phyloP scores from a whole-genome alignment of 352 stramenopile species.

The Globisporangium acanthophoron region DNA sequence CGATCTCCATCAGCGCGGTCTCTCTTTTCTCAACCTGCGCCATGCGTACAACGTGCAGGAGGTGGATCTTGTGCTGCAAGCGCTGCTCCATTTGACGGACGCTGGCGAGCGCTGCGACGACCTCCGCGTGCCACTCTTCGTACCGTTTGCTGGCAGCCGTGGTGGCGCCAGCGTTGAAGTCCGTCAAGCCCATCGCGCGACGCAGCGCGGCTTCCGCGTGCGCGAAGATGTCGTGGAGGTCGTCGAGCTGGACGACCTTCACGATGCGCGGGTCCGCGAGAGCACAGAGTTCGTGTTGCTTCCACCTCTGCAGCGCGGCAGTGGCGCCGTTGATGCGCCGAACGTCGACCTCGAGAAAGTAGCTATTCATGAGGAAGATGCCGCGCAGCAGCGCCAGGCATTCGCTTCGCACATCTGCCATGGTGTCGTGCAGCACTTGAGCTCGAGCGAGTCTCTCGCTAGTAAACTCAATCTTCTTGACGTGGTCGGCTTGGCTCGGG shows the following conservation, averaged over 20 bases:
- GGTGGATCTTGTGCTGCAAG: conserved; percentile 27
- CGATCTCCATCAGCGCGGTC: conserved; percentile 25
- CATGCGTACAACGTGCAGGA: conserved; percentile 28
- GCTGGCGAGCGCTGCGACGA: conserved; percentile 20
- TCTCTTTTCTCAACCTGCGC: conserved; percentile 28
- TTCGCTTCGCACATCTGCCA: conserved; percentile 33
- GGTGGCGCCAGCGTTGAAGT: conserved; percentile 35
- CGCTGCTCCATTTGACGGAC: conserved; percentile 27
- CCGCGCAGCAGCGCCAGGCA: conserved; percentile 34
- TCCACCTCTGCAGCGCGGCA: conserved; percentile 24
- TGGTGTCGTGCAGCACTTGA: conserved; percentile 33
- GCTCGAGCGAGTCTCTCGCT: conserved; percentile 22
- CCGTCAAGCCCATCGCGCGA: conserved; percentile 34
- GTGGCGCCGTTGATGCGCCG: conserved; percentile 35
- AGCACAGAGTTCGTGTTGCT: conserved; percentile 25
- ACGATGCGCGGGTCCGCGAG: conserved; percentile 34
- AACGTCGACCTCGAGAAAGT: conserved; percentile 57
- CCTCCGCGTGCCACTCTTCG: conserved; percentile 40
- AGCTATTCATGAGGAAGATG: conserved; percentile 51
- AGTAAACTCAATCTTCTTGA: conserved; percentile 23
- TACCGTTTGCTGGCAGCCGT: conserved; percentile 33
- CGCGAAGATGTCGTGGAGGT: conserved; percentile 30
- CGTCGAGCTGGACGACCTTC: conserved; percentile 28
- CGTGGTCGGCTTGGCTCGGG: conserved; percentile 22
- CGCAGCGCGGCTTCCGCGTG: conserved; percentile 27